These are phyloP conservation scores for Pneumocystis jirovecii DNA, from an alignment of 1,139 yeast species.

Conservation along the genomic window DNA sequence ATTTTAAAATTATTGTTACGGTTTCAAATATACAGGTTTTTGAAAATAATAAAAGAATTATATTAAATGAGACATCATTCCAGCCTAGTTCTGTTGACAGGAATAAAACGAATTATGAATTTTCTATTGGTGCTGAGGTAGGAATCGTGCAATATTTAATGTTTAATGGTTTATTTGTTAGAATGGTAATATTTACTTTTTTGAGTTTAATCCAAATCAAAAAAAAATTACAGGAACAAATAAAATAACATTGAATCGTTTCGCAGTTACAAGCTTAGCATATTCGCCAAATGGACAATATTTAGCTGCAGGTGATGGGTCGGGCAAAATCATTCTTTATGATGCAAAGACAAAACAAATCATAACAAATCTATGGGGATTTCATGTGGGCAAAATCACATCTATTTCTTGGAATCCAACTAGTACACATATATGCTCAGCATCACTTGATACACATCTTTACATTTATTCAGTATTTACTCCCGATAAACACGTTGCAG, in stretches of 20 bases:
- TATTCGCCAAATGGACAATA: conserved; percentile 56
- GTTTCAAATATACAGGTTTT: conserved; percentile 34
- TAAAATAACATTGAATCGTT: conserved; percentile 15
- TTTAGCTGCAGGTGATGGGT: conserved; percentile 72
- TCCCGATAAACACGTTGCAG: conserved; percentile 64
- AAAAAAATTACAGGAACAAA: conserved; percentile 2
- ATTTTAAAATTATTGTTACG: conserved; percentile 30
- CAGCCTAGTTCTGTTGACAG: conserved; percentile 25
- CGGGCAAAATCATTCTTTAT: conserved; percentile 66
- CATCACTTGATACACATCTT: conserved; percentile 70
- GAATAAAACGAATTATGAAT: conserved; percentile 16
- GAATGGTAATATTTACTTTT: conserved; percentile 4
- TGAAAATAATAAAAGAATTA: conserved; percentile 18
- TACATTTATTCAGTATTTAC: conserved; percentile 62
- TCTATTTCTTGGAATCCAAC: conserved; percentile 67
- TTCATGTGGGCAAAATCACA: conserved; percentile 71
- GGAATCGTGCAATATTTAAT: background rate
- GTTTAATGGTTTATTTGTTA: background rate
- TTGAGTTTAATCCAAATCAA: conserved; percentile 4
- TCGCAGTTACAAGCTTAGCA: conserved; percentile 46
- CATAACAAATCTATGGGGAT: conserved; percentile 86
- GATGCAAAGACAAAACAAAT: conserved; percentile 39
- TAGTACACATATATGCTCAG: conserved; percentile 58
- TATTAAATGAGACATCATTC: conserved; percentile 9
- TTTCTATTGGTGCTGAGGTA: conserved; percentile 12